Base-by-base conservation (phyloP, 768 basidiomycete species). In the Pulveroboletus sp. region DNA sequence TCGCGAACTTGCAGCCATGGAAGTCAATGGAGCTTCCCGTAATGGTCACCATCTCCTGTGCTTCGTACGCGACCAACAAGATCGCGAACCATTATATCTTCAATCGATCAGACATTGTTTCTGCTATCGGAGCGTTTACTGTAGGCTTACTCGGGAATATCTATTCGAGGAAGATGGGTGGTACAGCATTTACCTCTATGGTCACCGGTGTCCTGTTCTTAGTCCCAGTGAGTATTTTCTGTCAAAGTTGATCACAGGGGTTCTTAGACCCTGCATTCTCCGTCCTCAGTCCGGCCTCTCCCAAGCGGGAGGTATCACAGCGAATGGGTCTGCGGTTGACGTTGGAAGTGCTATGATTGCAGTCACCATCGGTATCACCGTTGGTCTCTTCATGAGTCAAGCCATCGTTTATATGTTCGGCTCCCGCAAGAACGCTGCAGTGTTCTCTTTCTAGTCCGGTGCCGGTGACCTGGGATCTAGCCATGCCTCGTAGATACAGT, bases 181-280 rank as follows among this genome's bases (percentile, higher is more conserved):
- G 89, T 8, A 92, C 89, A 4, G 90, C 90, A 17, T 93, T 93
- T 68, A 90, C 89, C 9, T 83, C 83, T 2, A 93, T 93, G 91
- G 88, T 92, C 36, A 87, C 90, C 24, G 90, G 89, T 35, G 89
- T 93, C 6, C 66, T 91, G 55, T 90, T 93, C 68, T 72, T 93
- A 52, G 89, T 93, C 24, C 91, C 91, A 11, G 89, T 91, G 64
- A 65, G 85, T 76, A 17, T 43, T 57, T 32, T 49, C 11, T 18
- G 15, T 55, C 7, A 10, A n/a, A 17, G 15, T 37, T 47, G 17
- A 39, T 37, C 37, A 21, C 17, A 10, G 37, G 21, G 32, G 43
- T 47, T 40, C 41, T 45, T 38, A 41, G 8, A 50, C 27, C 46
- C 14, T 14, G 48, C 15, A 24, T 41, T 55, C 8, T 35, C 21